Evolutionary conservation across 148 eudicot genomes (phyloP), one percentile per base, ranked within the genome.

Genomic region (Amaranthus cruentus): DNA sequence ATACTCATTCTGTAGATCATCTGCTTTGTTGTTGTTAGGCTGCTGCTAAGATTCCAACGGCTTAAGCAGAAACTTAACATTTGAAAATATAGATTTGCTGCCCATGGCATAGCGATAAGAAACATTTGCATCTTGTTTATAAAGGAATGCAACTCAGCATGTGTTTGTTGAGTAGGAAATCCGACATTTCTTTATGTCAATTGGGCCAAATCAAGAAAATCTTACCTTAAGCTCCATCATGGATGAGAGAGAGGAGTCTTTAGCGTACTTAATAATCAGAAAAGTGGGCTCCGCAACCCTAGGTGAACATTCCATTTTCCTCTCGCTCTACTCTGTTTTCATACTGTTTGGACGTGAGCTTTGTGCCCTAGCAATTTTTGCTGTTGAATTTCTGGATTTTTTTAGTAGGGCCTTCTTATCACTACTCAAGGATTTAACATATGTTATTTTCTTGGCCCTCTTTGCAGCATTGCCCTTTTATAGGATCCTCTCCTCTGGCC

Each of bases 191-290:
- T 88, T 73, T 59, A 79, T 82, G 67, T 94, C 96, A 77, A 94
- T 51, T 1, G 90, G 89, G 53, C 98, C 97, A 73, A 91, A 94
- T 54, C 98, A 91, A 4, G 96, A 87, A 69, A 94, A 81, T 74
- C 89, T 84, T 6, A 90, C 96, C 84, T 90, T 91, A 62, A 94
- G 85, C 84, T 94, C 97, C 28, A 78, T 61, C 46, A 60, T 67
- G 50, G 97, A 88, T 9, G 98, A 96, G 63, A 94, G 91, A 0
- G 88, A 71, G 13, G 86, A 86, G 15, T 85, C 85, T 8, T 84
- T 66, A 58, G 87, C 96, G 47, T 81, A 94, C 84, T 86, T 94
- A 89, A 94, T 91, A 54, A 87, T 81, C 68, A 94, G 87, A 84
- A 78, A 78, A 4, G 93, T 85, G 0, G 95, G 92, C 53, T 89